Evolutionary conservation across 164 flowering plant species (phyloP).

Genomic region (Nelumbo lutea): DNA sequence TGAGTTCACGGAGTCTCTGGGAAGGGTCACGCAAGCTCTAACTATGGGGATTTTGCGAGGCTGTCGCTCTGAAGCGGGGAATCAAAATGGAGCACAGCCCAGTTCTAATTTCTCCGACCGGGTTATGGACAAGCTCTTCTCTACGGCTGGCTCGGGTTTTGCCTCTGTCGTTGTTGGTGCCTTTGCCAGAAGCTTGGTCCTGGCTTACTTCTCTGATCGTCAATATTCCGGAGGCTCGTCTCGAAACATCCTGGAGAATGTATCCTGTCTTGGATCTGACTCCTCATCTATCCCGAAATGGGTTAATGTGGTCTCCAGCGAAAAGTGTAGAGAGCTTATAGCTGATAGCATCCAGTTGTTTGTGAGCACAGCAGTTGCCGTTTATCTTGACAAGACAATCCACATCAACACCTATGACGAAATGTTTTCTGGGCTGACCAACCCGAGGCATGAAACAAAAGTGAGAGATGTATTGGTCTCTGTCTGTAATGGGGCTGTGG

Average conservation of each 20-base stretch:
- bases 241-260: conserved; percentile 4
- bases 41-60: conserved; percentile 71
- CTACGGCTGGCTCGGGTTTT: conserved; percentile 79
- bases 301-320: conserved; percentile 41
- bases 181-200: conserved; percentile 81
- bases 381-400: conserved; percentile 82
- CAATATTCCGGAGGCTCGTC: conserved; percentile 12
- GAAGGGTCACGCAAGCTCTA: conserved; percentile 47
- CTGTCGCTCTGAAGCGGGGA: conserved; percentile 18
- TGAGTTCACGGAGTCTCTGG: conserved; percentile 50
- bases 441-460: conserved; percentile 61
- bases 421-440: conserved; percentile 73
- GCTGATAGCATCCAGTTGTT: conserved; percentile 59
- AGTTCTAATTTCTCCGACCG: conserved; percentile 35
- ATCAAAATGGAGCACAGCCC: conserved; percentile 8
- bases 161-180: conserved; percentile 87
- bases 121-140: conserved; percentile 56
- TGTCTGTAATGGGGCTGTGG: conserved; percentile 66
- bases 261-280: conserved; percentile 10
- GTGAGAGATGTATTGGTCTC: conserved; percentile 56
- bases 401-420: conserved; percentile 70
- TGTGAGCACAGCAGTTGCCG: conserved; percentile 78
- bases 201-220: conserved; percentile 41
- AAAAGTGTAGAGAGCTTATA: conserved; percentile 43
- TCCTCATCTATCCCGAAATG: conserved; percentile 26